phyloP scores from a whole-genome alignment of 1,139 yeast genomes.

The Debaryomyces fabryi region DNA sequence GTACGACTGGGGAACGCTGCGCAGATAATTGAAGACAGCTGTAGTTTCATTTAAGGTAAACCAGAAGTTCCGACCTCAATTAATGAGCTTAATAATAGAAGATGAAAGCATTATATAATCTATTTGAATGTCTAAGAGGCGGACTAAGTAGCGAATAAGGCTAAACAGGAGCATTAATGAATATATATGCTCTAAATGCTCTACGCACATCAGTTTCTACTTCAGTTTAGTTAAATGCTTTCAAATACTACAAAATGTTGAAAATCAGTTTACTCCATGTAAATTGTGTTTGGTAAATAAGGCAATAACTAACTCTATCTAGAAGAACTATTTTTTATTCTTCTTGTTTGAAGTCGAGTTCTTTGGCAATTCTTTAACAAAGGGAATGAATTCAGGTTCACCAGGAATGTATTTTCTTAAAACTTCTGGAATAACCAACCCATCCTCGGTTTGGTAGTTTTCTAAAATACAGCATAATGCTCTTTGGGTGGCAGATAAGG shows the following conservation, averaged over 20 bases:
- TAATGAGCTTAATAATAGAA: too few relatives aligned
- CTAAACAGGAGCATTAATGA: too few relatives aligned
- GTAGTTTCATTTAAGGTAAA: too few relatives aligned
- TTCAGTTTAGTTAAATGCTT: too few relatives aligned
- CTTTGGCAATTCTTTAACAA: slow-evolving; percentile 88
- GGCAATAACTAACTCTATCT: slow-evolving; percentile 1
- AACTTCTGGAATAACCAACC: slow-evolving; percentile 90
- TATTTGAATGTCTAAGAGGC: too few relatives aligned
- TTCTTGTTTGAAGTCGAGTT: slow-evolving; percentile 85
- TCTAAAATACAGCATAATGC: slow-evolving; percentile 96
- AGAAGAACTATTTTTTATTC: slow-evolving; percentile 29
- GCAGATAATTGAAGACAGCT: too few relatives aligned
- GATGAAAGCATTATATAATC: too few relatives aligned
- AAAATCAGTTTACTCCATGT: background rate
- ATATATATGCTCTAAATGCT: too few relatives aligned
- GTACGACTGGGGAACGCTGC: background rate
- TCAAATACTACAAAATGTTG: background rate
- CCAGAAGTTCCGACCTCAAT: too few relatives aligned
- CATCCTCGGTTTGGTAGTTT: slow-evolving; percentile 97
- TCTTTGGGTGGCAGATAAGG: slow-evolving; percentile 97
- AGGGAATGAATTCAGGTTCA: slow-evolving; percentile 95
- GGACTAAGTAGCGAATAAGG: too few relatives aligned
- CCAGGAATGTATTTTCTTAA: slow-evolving; percentile 96
- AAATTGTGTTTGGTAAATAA: background rate
- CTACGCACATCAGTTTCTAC: too few relatives aligned